Conservation (phyloP, 2,329 filamentous ascomycete genomes). For the Laburnicola sp. region DNA sequence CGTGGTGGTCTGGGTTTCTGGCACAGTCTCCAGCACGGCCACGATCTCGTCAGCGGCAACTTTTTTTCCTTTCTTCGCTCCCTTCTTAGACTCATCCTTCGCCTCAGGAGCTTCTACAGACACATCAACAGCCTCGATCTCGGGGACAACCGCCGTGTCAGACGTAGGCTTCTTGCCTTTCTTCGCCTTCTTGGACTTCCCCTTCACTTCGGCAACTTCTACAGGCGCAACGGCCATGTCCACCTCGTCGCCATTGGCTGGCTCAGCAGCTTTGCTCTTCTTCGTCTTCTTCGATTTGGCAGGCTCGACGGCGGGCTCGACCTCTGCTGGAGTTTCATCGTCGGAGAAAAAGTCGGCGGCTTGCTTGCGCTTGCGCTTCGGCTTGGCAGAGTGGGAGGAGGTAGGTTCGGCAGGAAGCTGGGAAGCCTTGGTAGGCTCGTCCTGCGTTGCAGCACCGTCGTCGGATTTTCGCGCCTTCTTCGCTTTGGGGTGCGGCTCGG, state of each 20-base stretch:
- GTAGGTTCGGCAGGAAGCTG: constrained; percentile 27
- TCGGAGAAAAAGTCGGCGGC: constrained; percentile 42
- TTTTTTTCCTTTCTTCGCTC: constrained; percentile 6
- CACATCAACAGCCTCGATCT: neutral
- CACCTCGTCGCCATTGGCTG: too few species aligned
- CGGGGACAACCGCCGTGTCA: neutral
- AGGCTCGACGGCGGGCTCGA: constrained; percentile 16
- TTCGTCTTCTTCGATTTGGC: constrained; percentile 19
- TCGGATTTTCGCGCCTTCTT: constrained; percentile 47
- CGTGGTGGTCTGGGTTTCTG: neutral
- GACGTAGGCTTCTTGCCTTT: constrained; percentile 5
- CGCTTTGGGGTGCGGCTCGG: constrained; percentile 39
- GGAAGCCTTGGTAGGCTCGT: constrained; percentile 24
- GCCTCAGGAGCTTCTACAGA: constrained; percentile 9
- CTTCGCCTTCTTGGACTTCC: constrained; percentile 15
- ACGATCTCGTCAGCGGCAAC: constrained; percentile 10
- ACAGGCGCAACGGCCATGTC: constrained; percentile 21
- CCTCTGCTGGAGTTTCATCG: constrained; percentile 24
- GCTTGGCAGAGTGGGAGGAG: constrained; percentile 21
- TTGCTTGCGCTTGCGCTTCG: constrained; percentile 40
- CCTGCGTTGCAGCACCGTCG: constrained; percentile 25
- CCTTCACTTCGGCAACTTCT: constrained; percentile 7
- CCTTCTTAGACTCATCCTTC: constrained; percentile 3
- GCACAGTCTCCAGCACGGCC: constrained; percentile 5
- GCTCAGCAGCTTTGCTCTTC: constrained; percentile 46